A percentile compares a stretch with the other conserved stretches of the same genome.
phyloP scores from a whole-genome alignment of 106 monocot species.

The Allium fistulosum region DNA sequence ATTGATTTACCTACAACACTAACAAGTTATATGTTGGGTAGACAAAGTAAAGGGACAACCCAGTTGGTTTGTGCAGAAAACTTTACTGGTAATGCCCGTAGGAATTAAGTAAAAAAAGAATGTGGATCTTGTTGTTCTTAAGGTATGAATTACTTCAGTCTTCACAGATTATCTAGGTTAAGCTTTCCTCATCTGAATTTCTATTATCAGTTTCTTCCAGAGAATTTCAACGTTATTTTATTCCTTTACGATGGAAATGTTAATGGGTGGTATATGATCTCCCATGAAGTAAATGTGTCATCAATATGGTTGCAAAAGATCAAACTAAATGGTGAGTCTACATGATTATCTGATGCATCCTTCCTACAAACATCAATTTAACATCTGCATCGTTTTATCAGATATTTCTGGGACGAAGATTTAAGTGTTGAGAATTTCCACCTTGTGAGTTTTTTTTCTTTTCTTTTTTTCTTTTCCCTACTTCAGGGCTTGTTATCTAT shows the following conservation, averaged over 20 bases:
- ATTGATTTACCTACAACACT: too few species aligned
- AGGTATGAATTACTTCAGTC: conserved; percentile 21
- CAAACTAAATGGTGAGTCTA: conserved; percentile 72
- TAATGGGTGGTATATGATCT: conserved; percentile 64
- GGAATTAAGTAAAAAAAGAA: conserved; percentile 51
- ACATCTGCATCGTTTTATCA: too few species aligned
- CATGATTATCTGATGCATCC: background rate
- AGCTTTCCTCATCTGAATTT: conserved; percentile 18
- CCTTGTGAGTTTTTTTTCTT: conserved; percentile 42
- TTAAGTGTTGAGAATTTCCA: conserved; percentile 58
- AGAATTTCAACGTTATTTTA: conserved; percentile 60
- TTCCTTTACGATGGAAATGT: conserved; percentile 89
- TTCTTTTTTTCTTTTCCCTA: too few species aligned
- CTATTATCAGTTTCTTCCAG: conserved; percentile 65
- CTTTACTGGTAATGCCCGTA: conserved; percentile 59
- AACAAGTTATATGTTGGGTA: too few species aligned
- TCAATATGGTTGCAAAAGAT: conserved; percentile 59
- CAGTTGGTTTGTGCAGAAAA: too few species aligned
- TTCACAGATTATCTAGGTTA: background rate
- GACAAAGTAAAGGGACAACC: too few species aligned
- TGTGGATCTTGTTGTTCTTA: conserved; percentile 48
- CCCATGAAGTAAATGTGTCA: conserved; percentile 50
- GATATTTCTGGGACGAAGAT: conserved; percentile 54
- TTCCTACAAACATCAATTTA: background rate
- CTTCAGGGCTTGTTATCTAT: too few species aligned